These are phyloP conservation scores for Allantophomopsis cytisporea DNA, from an alignment of 2,329 filamentous ascomycete species.

Conservation along the genomic window DNA sequence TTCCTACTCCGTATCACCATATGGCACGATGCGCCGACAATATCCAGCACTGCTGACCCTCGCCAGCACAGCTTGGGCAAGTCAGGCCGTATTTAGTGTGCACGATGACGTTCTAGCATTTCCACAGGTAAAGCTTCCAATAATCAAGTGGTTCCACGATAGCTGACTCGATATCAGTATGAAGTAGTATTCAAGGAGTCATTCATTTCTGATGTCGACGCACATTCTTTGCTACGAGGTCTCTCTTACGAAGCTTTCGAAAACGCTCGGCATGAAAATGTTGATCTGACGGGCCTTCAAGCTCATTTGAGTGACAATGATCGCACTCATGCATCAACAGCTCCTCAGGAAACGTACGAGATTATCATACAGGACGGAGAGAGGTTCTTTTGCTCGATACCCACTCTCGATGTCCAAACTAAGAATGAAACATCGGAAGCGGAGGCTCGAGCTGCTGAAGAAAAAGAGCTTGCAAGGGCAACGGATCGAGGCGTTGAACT, in stretches of 20 bases:
- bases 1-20: too few relatives aligned
- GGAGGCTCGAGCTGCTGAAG: slow-evolving; percentile 40
- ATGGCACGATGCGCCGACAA: slow-evolving; percentile 14
- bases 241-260: too few relatives aligned
- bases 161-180: slow-evolving; percentile 30
- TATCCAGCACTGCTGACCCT: slow-evolving; percentile 13
- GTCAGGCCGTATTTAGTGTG: slow-evolving; percentile 51
- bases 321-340: slow-evolving; percentile 9
- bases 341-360: slow-evolving; percentile 32
- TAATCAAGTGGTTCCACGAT: background rate
- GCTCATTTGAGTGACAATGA: too few relatives aligned
- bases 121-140: slow-evolving; percentile 41
- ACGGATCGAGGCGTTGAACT: slow-evolving; percentile 56
- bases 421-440: slow-evolving; percentile 33
- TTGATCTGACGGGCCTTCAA: too few relatives aligned
- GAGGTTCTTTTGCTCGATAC: slow-evolving; percentile 53
- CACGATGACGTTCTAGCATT: slow-evolving; percentile 60
- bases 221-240: slow-evolving; percentile 27
- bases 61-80: slow-evolving; percentile 27
- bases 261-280: too few relatives aligned
- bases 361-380: slow-evolving; percentile 42
- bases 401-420: slow-evolving; percentile 32
- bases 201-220: slow-evolving; percentile 43
- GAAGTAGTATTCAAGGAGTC: slow-evolving; percentile 48
- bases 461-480: slow-evolving; percentile 53